Base-by-base conservation (phyloP, 768 basidiomycete genomes). In the Jaapia argillacea region DNA sequence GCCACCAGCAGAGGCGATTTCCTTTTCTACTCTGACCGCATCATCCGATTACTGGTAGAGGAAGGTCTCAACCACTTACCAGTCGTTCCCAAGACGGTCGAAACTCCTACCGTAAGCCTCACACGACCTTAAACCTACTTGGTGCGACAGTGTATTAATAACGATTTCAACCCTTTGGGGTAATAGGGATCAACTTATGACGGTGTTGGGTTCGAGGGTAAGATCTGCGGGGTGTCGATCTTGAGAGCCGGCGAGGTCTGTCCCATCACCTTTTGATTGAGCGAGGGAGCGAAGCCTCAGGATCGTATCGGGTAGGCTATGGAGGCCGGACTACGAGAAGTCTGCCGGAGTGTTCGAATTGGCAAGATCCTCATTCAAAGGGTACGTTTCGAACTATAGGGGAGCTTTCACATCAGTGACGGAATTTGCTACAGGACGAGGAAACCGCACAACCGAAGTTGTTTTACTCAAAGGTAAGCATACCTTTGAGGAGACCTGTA, bases 311-410 rank as follows among this genome's bases (percentile, higher is more conserved):
- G 7, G 13, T 45, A 91, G 86, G 91, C 93, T 1, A 99, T 99
- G 94, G 94, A 99, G 64, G 89, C 88, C 10, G 96, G 94, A 28
- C 68, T 99, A 48, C 72, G 94, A 35, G 94, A 97, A 61, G 94
- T 97, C 28, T 97, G 93, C 66, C 75, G 94, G 52, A 87, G 80
- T 54, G 86, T 89, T 22, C 75, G 94, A 49, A 94, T 99, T 46
- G 94, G 94, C 39, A 99, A 99, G 69, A 98, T 99, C 55, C 70
- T 99, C 39, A 99, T 99, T 48, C 94, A 99, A 65, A 66, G 94
- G 59, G 91, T 90, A 62, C 49, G 75, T 56, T 21, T n/a, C n/a
- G n/a, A n/a, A n/a, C n/a, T 38, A 18, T n/a, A n/a, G n/a, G 4
- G 14, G 7, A 40, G 16, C n/a, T 24, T 13, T 36, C 6, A 3